phyloP scores from a whole-genome alignment of 2,329 filamentous ascomycete genomes.

The Fusarium begoniae region DNA sequence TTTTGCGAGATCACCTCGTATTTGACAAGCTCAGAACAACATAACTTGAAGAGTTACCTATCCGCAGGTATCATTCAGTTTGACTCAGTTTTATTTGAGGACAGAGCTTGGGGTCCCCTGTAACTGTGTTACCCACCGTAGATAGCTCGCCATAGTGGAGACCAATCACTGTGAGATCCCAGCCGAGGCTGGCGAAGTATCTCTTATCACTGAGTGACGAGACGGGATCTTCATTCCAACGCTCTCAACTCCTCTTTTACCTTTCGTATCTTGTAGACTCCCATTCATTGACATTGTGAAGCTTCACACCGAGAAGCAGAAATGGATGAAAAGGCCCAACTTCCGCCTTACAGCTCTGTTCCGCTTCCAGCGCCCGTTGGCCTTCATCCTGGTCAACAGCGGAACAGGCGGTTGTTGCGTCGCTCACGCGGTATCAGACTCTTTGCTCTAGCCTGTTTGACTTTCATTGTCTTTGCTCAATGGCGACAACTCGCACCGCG shows the following conservation, averaged over 20 bases:
- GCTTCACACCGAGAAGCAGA: neutral
- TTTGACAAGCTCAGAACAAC: no score
- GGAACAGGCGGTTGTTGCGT: conserved; percentile 47
- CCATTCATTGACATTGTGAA: neutral
- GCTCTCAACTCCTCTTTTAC: conserved; percentile 6
- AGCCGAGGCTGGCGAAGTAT: neutral
- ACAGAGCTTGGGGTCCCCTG: neutral
- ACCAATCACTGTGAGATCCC: conserved; percentile 17
- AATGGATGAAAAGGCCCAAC: conserved; percentile 54
- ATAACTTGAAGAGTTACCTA: neutral
- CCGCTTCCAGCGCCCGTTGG: conserved; percentile 38
- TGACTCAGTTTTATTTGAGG: neutral
- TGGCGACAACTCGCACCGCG: conserved; percentile 54
- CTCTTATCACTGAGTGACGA: conserved; percentile 13
- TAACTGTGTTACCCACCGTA: neutral
- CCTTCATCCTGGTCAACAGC: conserved; percentile 19
- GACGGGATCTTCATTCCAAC: conserved; percentile 28
- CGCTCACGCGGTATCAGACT: conserved; percentile 56
- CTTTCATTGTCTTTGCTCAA: conserved; percentile 60
- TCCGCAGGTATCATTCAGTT: neutral
- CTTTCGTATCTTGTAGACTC: neutral
- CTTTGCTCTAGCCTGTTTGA: conserved; percentile 57
- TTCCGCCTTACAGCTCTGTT: conserved; percentile 56
- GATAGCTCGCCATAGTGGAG: conserved; percentile 23
- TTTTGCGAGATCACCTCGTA: neutral